Conservation (phyloP, 768 basidiomycete genomes). For the Termitomyces sp. region DNA sequence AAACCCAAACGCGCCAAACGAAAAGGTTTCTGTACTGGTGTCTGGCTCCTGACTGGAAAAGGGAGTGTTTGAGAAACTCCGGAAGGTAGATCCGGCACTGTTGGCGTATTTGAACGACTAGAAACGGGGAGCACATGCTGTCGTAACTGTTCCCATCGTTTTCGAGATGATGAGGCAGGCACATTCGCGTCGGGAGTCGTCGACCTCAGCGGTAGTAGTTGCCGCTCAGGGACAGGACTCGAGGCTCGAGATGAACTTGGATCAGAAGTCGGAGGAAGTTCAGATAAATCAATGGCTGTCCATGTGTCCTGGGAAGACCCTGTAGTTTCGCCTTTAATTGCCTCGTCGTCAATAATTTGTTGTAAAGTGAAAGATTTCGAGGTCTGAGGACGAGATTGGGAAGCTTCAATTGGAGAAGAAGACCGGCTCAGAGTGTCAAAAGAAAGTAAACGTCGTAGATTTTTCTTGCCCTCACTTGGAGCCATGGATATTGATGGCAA, state of each 20-base stretch:
- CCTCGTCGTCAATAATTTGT: conserved; percentile 8
- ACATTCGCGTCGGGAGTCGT: conserved; percentile 45
- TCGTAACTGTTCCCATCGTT: conserved; percentile 53
- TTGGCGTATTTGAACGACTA: conserved; percentile 22
- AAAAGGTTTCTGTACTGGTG: conserved; percentile 42
- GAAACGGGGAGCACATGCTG: conserved; percentile 45
- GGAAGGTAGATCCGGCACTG: conserved; percentile 20
- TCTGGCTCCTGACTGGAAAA: conserved; percentile 22
- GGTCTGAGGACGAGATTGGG: conserved; percentile 2
- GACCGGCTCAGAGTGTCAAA: conserved; percentile 18
- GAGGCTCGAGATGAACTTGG: neutral
- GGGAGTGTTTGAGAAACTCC: conserved; percentile 13
- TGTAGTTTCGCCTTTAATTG: neutral
- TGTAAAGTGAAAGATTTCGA: conserved; percentile 2
- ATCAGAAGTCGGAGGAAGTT: neutral
- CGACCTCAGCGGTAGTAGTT: conserved; percentile 16
- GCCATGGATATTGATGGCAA: conserved; percentile 7
- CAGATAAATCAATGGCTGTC: conserved; percentile 9
- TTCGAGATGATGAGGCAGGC: conserved; percentile 35
- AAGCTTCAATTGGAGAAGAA: conserved; percentile 3
- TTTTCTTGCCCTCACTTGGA: conserved; percentile 12
- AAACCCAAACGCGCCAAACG: conserved; percentile 52
- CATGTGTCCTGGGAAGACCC: conserved; percentile 6
- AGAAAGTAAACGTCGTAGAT: conserved; percentile 22
- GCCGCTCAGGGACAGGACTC: conserved; percentile 12